Conservation (phyloP, 2,329 filamentous ascomycete species). For the Westerdykella aurantiaca region DNA sequence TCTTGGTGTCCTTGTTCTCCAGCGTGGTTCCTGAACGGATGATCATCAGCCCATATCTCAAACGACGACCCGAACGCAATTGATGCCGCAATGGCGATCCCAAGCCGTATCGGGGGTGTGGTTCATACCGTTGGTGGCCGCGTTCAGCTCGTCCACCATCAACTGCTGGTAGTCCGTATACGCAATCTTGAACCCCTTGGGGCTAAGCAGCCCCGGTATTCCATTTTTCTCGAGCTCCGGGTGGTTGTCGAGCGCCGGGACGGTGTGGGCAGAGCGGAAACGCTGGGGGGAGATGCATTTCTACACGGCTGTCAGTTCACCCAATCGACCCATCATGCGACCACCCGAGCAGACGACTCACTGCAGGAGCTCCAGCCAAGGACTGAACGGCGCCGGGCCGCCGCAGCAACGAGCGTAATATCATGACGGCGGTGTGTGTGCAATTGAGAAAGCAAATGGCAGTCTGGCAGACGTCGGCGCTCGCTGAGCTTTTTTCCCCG, state of each 20-base stretch:
- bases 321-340: slow-evolving; percentile 3
- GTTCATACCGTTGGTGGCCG: slow-evolving; percentile 61
- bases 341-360: slow-evolving; percentile 6
- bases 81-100: not conserved
- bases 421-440: slow-evolving; percentile 20
- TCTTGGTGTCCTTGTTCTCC: slow-evolving; percentile 57
- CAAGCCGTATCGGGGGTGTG: not conserved
- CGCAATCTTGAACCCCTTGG: slow-evolving; percentile 64
- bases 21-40: slow-evolving; percentile 54
- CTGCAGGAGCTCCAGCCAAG: slow-evolving; percentile 10
- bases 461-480: slow-evolving; percentile 9
- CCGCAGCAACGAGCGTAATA: slow-evolving; percentile 29
- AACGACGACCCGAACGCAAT: not conserved
- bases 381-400: slow-evolving; percentile 23
- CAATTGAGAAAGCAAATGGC: slow-evolving; percentile 5
- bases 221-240: slow-evolving; percentile 45
- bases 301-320: slow-evolving; percentile 24
- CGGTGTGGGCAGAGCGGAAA: slow-evolving; percentile 35
- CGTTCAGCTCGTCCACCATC: slow-evolving; percentile 71
- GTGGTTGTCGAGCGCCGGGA: slow-evolving; percentile 48
- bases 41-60: not conserved
- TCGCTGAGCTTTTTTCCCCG: slow-evolving; percentile 20
- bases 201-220: slow-evolving; percentile 66
- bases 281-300: slow-evolving; percentile 16
- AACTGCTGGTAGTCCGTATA: slow-evolving; percentile 78